phyloP scores from a whole-genome alignment of 768 basidiomycete species.

The Clavaria fumosa region DNA sequence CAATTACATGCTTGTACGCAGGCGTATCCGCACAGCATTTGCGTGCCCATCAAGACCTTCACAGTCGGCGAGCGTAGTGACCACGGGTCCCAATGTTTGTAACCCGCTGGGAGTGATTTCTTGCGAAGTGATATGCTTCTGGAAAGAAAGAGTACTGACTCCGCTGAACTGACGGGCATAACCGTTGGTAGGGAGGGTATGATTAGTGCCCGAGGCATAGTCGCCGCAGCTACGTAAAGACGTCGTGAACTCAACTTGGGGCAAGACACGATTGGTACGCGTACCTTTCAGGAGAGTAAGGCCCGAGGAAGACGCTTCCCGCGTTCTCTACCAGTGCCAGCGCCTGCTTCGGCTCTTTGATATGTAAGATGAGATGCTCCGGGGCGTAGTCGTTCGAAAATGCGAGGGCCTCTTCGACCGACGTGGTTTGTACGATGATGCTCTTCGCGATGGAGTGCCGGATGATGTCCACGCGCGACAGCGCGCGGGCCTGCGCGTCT shows the following conservation, averaged over 20 bases:
- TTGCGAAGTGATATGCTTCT: conserved; percentile 97
- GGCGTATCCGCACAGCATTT: conserved; percentile 83
- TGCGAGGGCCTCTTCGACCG: conserved; percentile 57
- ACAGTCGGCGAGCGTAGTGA: conserved; percentile 82
- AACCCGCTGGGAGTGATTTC: conserved; percentile 75
- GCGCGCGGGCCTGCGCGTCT: conserved; percentile 71
- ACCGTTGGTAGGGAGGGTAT: conserved; percentile 91
- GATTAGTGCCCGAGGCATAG: conserved; percentile 97
- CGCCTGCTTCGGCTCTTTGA: conserved; percentile 50
- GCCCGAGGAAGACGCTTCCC: conserved; percentile 91
- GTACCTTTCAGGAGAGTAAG: conserved; percentile 91
- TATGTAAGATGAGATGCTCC: conserved; percentile 89
- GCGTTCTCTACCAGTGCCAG: conserved; percentile 73
- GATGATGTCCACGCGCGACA: conserved; percentile 82
- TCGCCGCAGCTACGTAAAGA: conserved; percentile 67
- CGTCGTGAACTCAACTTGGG: conserved; percentile 4
- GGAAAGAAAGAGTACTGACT: conserved; percentile 93
- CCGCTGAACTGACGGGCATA: conserved; percentile 98
- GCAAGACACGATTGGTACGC: conserved; percentile 9
- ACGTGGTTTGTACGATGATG: conserved; percentile 62
- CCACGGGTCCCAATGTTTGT: conserved; percentile 65
- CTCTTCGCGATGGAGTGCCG: conserved; percentile 81
- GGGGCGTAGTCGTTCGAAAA: conserved; percentile 99
- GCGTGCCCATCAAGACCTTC: conserved; percentile 93
- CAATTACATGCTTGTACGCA: conserved; percentile 21